A percentile compares a stretch with the other conserved stretches of the same genome.
Conservation (phyloP, 495 filamentous ascomycete genomes). For the Hypoxylon intermedium region DNA sequence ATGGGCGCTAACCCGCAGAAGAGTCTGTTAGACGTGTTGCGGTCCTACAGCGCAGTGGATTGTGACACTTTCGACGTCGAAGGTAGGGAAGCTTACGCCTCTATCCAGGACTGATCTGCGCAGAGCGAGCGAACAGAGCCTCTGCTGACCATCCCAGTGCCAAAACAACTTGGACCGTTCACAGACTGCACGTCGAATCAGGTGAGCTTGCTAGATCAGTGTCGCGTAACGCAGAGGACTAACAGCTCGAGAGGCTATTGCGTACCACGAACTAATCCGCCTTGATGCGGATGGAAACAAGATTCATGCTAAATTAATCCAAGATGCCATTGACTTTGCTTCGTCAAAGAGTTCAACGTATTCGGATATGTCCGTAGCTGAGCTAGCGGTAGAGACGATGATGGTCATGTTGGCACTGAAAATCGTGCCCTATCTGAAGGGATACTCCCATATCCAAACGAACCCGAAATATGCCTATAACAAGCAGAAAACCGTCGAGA, state of each 20-base stretch:
- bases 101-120: background rate
- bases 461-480: constrained; percentile 66
- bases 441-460: constrained; percentile 65
- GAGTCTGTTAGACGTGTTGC: constrained; percentile 47
- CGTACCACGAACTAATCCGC: constrained; percentile 60
- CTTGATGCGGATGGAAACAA: constrained; percentile 48
- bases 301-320: constrained; percentile 53
- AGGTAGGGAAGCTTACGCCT: constrained; percentile 43
- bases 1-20: constrained; percentile 17
- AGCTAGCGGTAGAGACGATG: constrained; percentile 65
- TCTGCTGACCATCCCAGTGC: constrained; percentile 53
- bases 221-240: background rate
- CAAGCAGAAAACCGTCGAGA: constrained; percentile 59
- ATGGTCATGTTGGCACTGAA: constrained; percentile 62
- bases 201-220: constrained; percentile 41
- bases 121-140: background rate
- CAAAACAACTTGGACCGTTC: constrained; percentile 64
- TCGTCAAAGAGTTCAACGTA: constrained; percentile 47
- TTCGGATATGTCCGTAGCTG: constrained; percentile 48
- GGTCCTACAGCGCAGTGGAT: constrained; percentile 61
- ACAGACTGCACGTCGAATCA: constrained; percentile 73
- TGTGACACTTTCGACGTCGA: constrained; percentile 67
- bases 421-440: constrained; percentile 60
- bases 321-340: constrained; percentile 53
- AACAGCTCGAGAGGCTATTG: constrained; percentile 60